Evolutionary conservation across 352 stramenopile genomes (phyloP).

Genomic region (Pilasporangium apinafurcum): DNA sequence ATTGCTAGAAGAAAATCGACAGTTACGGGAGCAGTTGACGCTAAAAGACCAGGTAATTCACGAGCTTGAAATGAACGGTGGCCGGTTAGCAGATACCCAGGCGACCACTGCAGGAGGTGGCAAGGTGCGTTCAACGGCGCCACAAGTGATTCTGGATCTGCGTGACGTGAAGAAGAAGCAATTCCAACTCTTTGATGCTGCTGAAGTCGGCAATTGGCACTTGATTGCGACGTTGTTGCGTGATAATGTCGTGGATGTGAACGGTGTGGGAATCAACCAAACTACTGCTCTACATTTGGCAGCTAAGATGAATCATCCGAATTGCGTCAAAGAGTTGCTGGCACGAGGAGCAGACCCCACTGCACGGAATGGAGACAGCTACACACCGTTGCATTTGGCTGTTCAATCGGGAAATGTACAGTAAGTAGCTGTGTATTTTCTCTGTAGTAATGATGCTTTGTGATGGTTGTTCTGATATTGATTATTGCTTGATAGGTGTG

Average conservation of each 20-base stretch:
- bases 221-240: slow-evolving; percentile 71
- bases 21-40: slow-evolving; percentile 68
- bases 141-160: slow-evolving; percentile 79
- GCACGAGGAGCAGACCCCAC: slow-evolving; percentile 58
- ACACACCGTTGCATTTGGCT: slow-evolving; percentile 74
- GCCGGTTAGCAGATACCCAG: slow-evolving; percentile 15
- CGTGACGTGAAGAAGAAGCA: slow-evolving; percentile 87
- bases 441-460: neutral
- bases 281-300: slow-evolving; percentile 75
- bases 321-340: slow-evolving; percentile 69
- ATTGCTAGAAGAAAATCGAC: slow-evolving; percentile 73
- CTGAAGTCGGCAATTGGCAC: slow-evolving; percentile 80
- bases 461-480: neutral
- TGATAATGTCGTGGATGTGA: slow-evolving; percentile 84
- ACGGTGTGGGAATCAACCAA: slow-evolving; percentile 84
- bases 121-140: slow-evolving; percentile 47
- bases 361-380: slow-evolving; percentile 70
- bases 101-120: slow-evolving; percentile 7
- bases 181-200: slow-evolving; percentile 82
- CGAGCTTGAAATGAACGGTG: slow-evolving; percentile 71
- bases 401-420: slow-evolving; percentile 60
- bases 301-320: slow-evolving; percentile 68
- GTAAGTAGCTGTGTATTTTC: slow-evolving; percentile 17
- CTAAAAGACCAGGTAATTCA: slow-evolving; percentile 84
- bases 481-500: slow-evolving; percentile 23